These are phyloP conservation scores for Daldinia decipiens DNA, from an alignment of 495 filamentous ascomycete species.

Conservation along the genomic window DNA sequence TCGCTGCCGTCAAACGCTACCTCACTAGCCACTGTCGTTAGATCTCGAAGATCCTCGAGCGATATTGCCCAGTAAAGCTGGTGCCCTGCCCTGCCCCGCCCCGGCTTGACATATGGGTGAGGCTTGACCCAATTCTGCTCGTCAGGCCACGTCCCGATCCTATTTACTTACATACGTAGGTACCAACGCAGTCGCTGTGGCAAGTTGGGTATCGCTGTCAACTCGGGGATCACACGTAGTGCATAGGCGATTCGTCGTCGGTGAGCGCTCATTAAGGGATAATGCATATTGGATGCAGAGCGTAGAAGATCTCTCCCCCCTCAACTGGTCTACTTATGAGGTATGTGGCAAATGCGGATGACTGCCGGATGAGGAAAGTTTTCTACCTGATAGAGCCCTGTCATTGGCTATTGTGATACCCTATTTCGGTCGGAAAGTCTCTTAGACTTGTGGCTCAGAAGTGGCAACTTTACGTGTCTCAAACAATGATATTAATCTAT, in stretches of 20 bases:
- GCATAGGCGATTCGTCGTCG: slow-evolving; percentile 5
- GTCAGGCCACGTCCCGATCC: not conserved
- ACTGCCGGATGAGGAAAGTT: slow-evolving; percentile 46
- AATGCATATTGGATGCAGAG: slow-evolving; percentile 20
- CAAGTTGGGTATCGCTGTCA: slow-evolving; percentile 24
- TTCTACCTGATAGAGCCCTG: slow-evolving; percentile 18
- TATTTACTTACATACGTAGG: not conserved
- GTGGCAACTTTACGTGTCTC: slow-evolving; percentile 25
- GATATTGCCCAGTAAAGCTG: slow-evolving; percentile 11
- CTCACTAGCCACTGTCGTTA: slow-evolving; percentile 41
- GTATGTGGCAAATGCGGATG: slow-evolving; percentile 34
- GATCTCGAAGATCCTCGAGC: slow-evolving; percentile 18
- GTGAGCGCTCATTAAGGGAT: not conserved
- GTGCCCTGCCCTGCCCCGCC: not conserved
- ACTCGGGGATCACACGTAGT: not conserved
- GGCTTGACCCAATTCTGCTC: slow-evolving; percentile 6
- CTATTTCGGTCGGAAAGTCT: slow-evolving; percentile 20
- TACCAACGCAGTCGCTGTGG: slow-evolving; percentile 18
- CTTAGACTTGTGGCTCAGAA: slow-evolving; percentile 26
- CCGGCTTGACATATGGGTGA: not conserved
- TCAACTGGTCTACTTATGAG: not conserved
- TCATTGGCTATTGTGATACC: slow-evolving; percentile 31
- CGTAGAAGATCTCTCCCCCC: not conserved
- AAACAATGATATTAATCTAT: slow-evolving; percentile 1
- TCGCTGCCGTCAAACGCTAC: slow-evolving; percentile 14